Percentiles rank a stretch among this genome's conserved stretches.
Evolutionary conservation across 495 filamentous ascomycete genomes (phyloP).

Genomic region (Penicillium egyptiacum): DNA sequence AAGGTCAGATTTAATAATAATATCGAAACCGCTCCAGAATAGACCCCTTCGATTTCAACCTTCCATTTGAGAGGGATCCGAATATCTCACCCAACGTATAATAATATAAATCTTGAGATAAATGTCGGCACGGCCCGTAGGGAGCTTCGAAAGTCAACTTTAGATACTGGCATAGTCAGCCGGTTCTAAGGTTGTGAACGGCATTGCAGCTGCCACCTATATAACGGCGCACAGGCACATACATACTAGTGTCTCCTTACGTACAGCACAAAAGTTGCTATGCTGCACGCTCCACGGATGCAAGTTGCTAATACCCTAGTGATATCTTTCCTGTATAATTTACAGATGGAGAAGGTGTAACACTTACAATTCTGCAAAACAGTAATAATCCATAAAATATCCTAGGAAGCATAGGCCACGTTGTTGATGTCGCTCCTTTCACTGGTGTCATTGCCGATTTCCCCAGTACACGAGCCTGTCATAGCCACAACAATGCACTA

Average conservation of each 20-base stretch:
- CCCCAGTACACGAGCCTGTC: conserved; percentile 6
- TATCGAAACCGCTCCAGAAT: neutral
- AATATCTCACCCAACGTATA: neutral
- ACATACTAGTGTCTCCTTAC: neutral
- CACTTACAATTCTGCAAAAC: neutral
- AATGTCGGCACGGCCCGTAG: conserved; percentile 11
- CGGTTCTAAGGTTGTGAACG: conserved; percentile 11
- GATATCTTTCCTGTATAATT: neutral
- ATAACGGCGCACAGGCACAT: conserved; percentile 7
- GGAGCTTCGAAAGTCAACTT: neutral
- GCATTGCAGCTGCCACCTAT: conserved; percentile 21
- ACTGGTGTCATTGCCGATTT: conserved; percentile 12
- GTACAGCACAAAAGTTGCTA: neutral
- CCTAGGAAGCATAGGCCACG: neutral
- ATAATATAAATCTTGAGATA: neutral
- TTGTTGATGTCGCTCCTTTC: neutral
- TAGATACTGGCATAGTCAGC: neutral
- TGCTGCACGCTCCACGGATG: neutral
- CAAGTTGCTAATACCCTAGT: neutral
- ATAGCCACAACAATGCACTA: neutral
- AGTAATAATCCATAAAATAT: neutral
- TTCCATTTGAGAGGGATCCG: neutral
- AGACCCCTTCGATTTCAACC: neutral
- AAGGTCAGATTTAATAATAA: neutral
- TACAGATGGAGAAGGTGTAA: neutral